Conservation (phyloP, 2,329 filamentous ascomycete genomes). For the Claviceps pusilla region DNA sequence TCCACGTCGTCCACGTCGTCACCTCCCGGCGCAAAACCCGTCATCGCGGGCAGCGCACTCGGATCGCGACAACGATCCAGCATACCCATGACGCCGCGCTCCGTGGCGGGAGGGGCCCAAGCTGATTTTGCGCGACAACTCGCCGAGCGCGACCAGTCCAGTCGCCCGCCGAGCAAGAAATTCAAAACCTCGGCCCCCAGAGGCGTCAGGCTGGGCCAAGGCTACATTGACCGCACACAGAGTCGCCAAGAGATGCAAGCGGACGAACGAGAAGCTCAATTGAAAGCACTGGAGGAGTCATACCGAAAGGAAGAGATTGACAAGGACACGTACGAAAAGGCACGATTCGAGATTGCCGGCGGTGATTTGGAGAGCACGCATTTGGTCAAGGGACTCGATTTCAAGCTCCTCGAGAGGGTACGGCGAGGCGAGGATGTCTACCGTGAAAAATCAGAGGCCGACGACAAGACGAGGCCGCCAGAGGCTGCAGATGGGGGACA, state of each 20-base stretch:
- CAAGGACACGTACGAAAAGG: conserved; percentile 57
- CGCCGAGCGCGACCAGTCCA: conserved; percentile 49
- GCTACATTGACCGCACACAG: conserved; percentile 72
- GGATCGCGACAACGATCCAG: conserved; percentile 66
- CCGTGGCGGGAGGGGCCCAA: conserved; percentile 33
- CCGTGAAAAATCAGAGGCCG: conserved; percentile 13
- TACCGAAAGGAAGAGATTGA: conserved; percentile 77
- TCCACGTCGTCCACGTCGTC: conserved; percentile 8
- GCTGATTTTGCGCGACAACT: conserved; percentile 73
- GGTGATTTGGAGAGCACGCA: conserved; percentile 71
- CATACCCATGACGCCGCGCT: conserved; percentile 90
- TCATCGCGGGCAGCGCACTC: conserved; percentile 33
- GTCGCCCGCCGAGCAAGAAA: conserved; percentile 49
- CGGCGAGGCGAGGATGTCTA: conserved; percentile 55
- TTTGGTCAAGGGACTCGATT: conserved; percentile 83
- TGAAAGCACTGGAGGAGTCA: conserved; percentile 67
- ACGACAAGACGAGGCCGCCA: conserved; percentile 15
- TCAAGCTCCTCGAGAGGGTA: conserved; percentile 58
- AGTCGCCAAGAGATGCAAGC: conserved; percentile 39
- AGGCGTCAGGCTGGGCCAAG: conserved; percentile 62
- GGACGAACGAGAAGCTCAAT: conserved; percentile 43
- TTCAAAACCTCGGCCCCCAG: conserved; percentile 69
- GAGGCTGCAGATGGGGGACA: conserved; percentile 11
- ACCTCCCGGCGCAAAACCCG: conserved; percentile 13
- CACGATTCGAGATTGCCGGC: conserved; percentile 64